These are phyloP conservation scores for Paulownia fortunei DNA, from an alignment of 257 asterid species.

Conservation along the genomic window DNA sequence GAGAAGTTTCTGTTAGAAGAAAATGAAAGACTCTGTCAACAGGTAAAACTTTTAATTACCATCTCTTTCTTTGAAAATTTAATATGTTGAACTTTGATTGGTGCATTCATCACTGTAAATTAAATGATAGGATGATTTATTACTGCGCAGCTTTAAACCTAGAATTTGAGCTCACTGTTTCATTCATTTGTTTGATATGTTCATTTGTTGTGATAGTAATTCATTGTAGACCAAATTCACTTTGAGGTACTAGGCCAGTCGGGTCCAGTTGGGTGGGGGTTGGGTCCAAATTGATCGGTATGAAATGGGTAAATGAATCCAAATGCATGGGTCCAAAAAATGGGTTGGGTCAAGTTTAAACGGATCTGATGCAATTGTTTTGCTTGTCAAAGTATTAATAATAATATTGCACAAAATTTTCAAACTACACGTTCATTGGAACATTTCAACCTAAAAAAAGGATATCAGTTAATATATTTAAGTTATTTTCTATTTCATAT, in stretches of 20 bases:
- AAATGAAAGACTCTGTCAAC: constrained; percentile 28
- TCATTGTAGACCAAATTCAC: background rate
- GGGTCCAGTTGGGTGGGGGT: background rate
- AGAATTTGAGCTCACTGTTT: background rate
- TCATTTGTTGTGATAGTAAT: background rate
- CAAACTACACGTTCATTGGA: too few species aligned
- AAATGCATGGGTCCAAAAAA: too few species aligned
- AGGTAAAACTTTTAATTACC: constrained; percentile 20
- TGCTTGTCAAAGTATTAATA: too few species aligned
- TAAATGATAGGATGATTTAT: background rate
- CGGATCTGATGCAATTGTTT: too few species aligned
- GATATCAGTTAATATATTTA: too few species aligned
- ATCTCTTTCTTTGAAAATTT: background rate
- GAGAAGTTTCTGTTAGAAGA: constrained; percentile 39
- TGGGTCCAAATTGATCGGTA: background rate
- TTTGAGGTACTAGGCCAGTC: too few species aligned
- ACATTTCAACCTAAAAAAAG: too few species aligned
- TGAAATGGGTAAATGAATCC: too few species aligned
- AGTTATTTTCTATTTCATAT: too few species aligned
- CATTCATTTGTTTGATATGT: background rate
- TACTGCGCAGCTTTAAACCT: background rate
- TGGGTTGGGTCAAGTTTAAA: too few species aligned
- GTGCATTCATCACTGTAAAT: background rate
- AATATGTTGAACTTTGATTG: background rate
- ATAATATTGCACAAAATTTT: too few species aligned